Base-by-base conservation (phyloP, 805 yeast genomes). In the Candida succiphila region DNA sequence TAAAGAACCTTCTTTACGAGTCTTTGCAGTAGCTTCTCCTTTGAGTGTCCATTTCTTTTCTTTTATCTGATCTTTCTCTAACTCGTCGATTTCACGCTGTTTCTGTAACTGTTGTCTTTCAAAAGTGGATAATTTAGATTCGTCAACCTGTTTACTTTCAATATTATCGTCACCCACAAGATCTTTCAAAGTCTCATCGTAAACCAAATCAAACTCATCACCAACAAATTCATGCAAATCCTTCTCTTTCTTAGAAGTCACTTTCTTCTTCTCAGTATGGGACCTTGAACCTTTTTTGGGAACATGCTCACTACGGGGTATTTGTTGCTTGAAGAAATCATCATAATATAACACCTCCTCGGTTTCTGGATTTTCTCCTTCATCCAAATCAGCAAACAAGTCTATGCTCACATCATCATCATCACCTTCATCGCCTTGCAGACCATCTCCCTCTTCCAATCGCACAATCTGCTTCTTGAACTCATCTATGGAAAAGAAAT, bases 41-140 rank as follows among this genome's bases (percentile, higher is more conserved):
- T 78, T 81, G 73, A 89, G 69, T 7, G 95, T 76, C 98, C 98
- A 89, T 48, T 76, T 77, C 61, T 92, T 89, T 37, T 81, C 89
- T 4, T 88, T 92, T 21, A 89, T 77, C 14, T 92, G 78, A 53
- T 88, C 96, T 29, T 76, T 74, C 58, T 89, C 98, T 32, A 88
- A 64, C 44, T 71, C 67, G 24, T 71, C 71, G 39, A 92, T 92
- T 56, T 92, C 94, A 24, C 70, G 67, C 47, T 78, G 83, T 18
- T 92, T 64, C 38, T 73, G 74, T 33, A 65, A 63, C 56, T 89
- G 96, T 53, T 86, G 94, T 44, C 72, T 79, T 56, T 89, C 94
- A 52, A 75, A 86, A 4, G 85, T 72, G 0, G 95, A 84, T 36
- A 86, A 57, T 23, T 61, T 62, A 34, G 58, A 56, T 9, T 48